Evolutionary conservation across 148 eudicot genomes (phyloP).

Genomic region (Fallopia convolvulus): DNA sequence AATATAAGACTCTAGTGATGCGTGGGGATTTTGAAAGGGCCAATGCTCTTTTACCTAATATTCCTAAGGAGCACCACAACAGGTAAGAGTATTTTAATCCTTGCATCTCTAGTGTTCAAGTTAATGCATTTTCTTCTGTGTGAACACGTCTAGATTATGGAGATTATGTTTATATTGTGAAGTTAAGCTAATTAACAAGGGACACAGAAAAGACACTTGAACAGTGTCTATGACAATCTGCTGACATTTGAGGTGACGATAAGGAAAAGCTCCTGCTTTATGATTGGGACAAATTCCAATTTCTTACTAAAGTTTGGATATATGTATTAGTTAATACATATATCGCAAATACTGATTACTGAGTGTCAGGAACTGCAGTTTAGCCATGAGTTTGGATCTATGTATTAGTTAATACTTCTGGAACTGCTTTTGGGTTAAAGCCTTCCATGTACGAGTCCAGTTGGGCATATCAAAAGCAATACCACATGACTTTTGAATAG

Average conservation of each 20-base stretch:
- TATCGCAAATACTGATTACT: not conserved
- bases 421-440: not conserved
- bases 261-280: not conserved
- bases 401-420: not conserved
- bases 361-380: not conserved
- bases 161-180: not conserved
- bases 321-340: too few relatives aligned
- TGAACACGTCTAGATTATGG: not conserved
- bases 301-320: too few relatives aligned
- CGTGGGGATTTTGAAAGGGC: slow-evolving; percentile 93
- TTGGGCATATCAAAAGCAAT: not conserved
- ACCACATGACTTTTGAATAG: not conserved
- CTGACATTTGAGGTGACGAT: not conserved
- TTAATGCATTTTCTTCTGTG: not conserved
- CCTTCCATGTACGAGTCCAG: not conserved
- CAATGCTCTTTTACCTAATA: slow-evolving; percentile 68
- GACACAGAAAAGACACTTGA: not conserved
- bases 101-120: not conserved
- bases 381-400: not conserved
- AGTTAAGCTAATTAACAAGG: not conserved
- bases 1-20: slow-evolving; percentile 98
- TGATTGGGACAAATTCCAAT: not conserved
- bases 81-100: slow-evolving; percentile 36
- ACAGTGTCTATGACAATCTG: not conserved
- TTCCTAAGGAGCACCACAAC: slow-evolving; percentile 96